phyloP scores from a whole-genome alignment of 192 early-diverging fungal genomes.

The Linnemannia elongata region DNA sequence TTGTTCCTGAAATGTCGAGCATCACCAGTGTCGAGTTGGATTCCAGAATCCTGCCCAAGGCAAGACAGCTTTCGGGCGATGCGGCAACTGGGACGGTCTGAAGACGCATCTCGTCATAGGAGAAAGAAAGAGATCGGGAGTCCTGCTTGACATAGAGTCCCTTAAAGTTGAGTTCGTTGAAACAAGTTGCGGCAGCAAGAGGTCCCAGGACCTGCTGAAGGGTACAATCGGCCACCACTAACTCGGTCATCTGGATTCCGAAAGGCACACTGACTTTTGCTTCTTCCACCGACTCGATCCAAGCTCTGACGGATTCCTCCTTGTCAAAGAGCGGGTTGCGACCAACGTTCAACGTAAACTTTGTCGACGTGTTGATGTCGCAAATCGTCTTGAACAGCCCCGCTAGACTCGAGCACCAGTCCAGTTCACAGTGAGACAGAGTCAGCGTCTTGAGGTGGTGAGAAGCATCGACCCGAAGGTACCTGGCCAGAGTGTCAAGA shows the following conservation, averaged over 20 bases:
- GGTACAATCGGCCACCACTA: conserved; percentile 17
- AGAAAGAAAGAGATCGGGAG: not conserved
- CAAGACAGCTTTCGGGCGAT: conserved; percentile 31
- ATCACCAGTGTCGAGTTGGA: conserved; percentile 31
- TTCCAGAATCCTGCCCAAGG: conserved; percentile 19
- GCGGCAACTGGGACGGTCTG: conserved; percentile 15
- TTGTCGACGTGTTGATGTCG: conserved; percentile 29
- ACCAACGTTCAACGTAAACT: conserved; percentile 36
- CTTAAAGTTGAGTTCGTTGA: conserved; percentile 48
- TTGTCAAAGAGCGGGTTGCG: conserved; percentile 37
- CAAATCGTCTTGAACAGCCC: conserved; percentile 31
- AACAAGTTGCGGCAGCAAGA: conserved; percentile 22
- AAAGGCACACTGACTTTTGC: conserved; percentile 22
- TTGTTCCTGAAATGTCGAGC: conserved; percentile 41
- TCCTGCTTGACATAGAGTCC: conserved; percentile 22
- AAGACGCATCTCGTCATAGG: conserved; percentile 14
- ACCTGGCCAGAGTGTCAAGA: not conserved
- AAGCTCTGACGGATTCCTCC: conserved; percentile 26
- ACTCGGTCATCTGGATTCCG: conserved; percentile 29
- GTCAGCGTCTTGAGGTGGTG: conserved; percentile 13
- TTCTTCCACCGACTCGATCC: conserved; percentile 13
- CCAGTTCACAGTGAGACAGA: conserved; percentile 25
- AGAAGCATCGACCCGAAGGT: not conserved
- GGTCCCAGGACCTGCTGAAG: conserved; percentile 30
- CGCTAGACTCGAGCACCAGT: conserved; percentile 12